Evolutionary conservation across 2,329 filamentous ascomycete genomes (phyloP).

Genomic region (Xylariaceae sp.): DNA sequence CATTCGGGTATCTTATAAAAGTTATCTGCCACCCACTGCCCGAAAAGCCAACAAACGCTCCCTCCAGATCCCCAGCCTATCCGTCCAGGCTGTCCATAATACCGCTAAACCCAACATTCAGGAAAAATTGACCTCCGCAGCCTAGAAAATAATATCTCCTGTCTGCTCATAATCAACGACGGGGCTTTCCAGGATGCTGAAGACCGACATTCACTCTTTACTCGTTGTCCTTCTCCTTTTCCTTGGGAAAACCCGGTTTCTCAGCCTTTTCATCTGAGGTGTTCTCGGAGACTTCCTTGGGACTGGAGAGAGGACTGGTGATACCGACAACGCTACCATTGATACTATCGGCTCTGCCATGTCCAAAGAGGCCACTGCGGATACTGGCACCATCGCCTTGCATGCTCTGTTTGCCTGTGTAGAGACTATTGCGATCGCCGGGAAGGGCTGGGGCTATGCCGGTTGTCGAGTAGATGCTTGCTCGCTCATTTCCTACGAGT

Average conservation of each 20-base stretch:
- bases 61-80: constrained; percentile 1
- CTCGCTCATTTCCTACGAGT: constrained; percentile 54
- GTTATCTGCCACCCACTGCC: constrained; percentile 1
- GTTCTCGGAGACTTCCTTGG: constrained; percentile 41
- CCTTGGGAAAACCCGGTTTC: constrained; percentile 13
- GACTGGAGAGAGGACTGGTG: constrained; percentile 60
- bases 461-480: constrained; percentile 76
- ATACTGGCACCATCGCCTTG: constrained; percentile 69
- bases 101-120: too few relatives aligned
- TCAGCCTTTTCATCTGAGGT: constrained; percentile 29
- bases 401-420: constrained; percentile 55
- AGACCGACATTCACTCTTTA: constrained; percentile 1
- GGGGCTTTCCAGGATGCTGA: not conserved
- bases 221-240: constrained; percentile 17
- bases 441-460: constrained; percentile 62
- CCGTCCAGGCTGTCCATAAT: not conserved
- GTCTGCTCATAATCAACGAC: too few relatives aligned
- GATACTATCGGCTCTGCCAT: constrained; percentile 77
- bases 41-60: constrained; percentile 6
- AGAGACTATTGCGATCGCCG: constrained; percentile 78
- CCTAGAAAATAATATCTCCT: too few relatives aligned
- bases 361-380: constrained; percentile 71
- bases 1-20: constrained; percentile 19
- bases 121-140: too few relatives aligned
- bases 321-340: constrained; percentile 66